Percentiles rank a stretch among this genome's conserved stretches.
These are phyloP conservation scores for Cyberlindnera xylosilytica DNA, from an alignment of 805 yeast species.

Conservation along the genomic window DNA sequence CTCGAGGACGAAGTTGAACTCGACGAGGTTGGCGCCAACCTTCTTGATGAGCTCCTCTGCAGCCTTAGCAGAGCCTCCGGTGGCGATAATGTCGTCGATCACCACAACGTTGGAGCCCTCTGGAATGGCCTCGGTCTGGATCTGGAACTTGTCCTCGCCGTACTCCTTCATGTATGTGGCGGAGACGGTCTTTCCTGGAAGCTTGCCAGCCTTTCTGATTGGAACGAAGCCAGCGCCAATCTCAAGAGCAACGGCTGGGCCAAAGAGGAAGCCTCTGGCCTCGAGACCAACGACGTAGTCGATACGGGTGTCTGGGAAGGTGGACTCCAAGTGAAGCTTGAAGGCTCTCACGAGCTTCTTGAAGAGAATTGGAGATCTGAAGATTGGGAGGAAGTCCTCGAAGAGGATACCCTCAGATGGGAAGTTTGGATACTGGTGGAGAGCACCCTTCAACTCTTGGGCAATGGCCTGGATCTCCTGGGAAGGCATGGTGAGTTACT, in stretches of 20 bases:
- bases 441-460: slow-evolving; percentile 47
- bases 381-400: slow-evolving; percentile 95
- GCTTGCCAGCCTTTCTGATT: slow-evolving; percentile 90
- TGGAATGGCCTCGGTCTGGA: slow-evolving; percentile 80
- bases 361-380: slow-evolving; percentile 77
- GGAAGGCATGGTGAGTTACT: slow-evolving; percentile 13
- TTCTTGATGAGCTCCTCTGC: slow-evolving; percentile 80
- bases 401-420: slow-evolving; percentile 90
- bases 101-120: slow-evolving; percentile 78
- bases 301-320: slow-evolving; percentile 54
- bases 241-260: slow-evolving; percentile 91
- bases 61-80: slow-evolving; percentile 95
- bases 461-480: slow-evolving; percentile 30
- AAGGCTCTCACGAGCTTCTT: slow-evolving; percentile 79
- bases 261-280: slow-evolving; percentile 95
- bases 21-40: slow-evolving; percentile 69
- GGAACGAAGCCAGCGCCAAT: slow-evolving; percentile 91
- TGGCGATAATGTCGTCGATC: slow-evolving; percentile 96
- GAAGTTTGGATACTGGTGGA: slow-evolving; percentile 86
- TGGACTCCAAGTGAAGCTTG: slow-evolving; percentile 62
- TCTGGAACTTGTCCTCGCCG: slow-evolving; percentile 85
- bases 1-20: slow-evolving; percentile 89
- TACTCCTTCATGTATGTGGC: slow-evolving; percentile 88
- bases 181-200: slow-evolving; percentile 77
- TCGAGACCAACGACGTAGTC: slow-evolving; percentile 94